Evolutionary conservation across 768 basidiomycete species (phyloP), one percentile per base, ranked within the genome.

Genomic region (Coprinopsis sp.): DNA sequence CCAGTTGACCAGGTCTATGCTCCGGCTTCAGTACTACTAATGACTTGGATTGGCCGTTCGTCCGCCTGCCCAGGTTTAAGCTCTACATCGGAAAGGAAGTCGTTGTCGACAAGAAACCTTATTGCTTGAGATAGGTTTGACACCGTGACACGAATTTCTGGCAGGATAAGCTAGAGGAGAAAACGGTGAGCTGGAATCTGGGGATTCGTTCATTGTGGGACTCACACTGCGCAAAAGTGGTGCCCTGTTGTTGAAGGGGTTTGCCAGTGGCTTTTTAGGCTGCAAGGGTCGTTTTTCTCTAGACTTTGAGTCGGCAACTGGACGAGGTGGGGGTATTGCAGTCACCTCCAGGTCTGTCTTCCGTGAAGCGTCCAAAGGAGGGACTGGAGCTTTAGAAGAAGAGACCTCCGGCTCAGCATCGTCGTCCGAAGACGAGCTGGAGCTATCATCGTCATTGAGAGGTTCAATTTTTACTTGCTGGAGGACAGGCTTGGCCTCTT

Each of bases 51-150:
- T 62, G 73, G 70, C 50, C 71, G 73, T 31, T 76, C 66, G 36
- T 77, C 69, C 3, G 84, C 84, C 61, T 91, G 80, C 0, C 94
- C 94, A 13, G 88, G 85, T 36, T 72, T 77, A 22, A 86, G 63
- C 63, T 96, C 94, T 2, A 95, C 90, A 24, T 77, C 78, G 36
- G 73, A 69, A 28, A 97, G 66, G 65, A 94, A 91, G 58, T 92
- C 83, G 53, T 97, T 96, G 51, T 88, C 87, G 1, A 90, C 91
- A 14, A 95, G 64, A 64, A 96, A 97, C 24, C 77, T 81, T 52
- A 96, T 89, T 4, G 89, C 91, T 62, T 97, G 94, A 0, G 92
- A 92, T 4, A 97, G 73, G 63, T 93, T 93, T 1, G 91, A 94
- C 3, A 93, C 76, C 0, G 93, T 94, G 53, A 88, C 74, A 23